Base-by-base conservation (phyloP, 208 protist species). In the Wallacemonas sp. region DNA sequence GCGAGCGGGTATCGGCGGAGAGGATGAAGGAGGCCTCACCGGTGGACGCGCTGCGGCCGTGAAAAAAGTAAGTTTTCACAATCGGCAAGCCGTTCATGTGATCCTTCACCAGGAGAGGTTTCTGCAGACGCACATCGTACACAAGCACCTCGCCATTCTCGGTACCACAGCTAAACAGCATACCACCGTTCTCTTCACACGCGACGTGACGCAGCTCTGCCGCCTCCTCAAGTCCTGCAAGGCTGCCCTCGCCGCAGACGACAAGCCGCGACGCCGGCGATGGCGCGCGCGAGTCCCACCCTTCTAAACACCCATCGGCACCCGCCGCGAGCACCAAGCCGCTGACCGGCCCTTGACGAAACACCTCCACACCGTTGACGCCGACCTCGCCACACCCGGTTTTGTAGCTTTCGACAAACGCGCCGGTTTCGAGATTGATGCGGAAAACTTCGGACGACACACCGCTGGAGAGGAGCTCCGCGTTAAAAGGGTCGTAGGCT, bases 31-130 rank as follows among this genome's bases (percentile, higher is more conserved):
- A 90, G 3, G 84, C 72, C 76, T 84, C 81, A 9, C 88, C 87
- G 1, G 81, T 91, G 3, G 80, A 85, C 21, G 83, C 90, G 71
- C 91, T 95, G 22, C 75, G 68, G 36, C 90, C 82, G 24, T 88
- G 60, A 72, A 97, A 96, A 76, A 97, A 98, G 64, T 95, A 86
- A 19, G 97, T 91, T 71, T 95, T 88, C 9, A 91, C 79, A 66
- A 99, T 97, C 15, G 97, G 96, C 44, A 97, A 61, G 26, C 90
- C 84, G 80, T 98, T 98, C 76, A 96, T 86, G 77, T 99, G 97
- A 74, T 99, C 96, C 82, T 98, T 99, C 34, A 96, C 79, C 17
- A 97, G 77, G 6, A 97, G 62, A 39, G 91, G 88, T 60, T 84
- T 83, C 33, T 90, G 72, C 45, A 94, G 77, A 15, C 93, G 90